phyloP scores from a whole-genome alignment of 163 green algal species.

The Picocystis sp. region DNA sequence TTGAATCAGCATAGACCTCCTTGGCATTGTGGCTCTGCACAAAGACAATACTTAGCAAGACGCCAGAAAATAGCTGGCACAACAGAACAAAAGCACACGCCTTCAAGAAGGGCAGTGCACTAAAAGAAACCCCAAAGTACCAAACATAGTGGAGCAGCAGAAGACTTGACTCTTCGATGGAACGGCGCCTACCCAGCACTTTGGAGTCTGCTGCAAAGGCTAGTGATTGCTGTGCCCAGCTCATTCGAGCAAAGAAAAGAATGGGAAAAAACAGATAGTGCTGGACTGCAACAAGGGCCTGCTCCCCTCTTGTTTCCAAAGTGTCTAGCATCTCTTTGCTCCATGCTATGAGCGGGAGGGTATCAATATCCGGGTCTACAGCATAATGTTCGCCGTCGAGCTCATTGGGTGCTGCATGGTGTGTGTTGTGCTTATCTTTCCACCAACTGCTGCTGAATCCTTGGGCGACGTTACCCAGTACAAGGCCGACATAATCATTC shows the following conservation, averaged over 20 bases:
- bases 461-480: slow-evolving; percentile 34
- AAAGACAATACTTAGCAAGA: slow-evolving; percentile 46
- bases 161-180: slow-evolving; percentile 14
- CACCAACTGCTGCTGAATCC: slow-evolving; percentile 52
- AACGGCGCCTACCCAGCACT: slow-evolving; percentile 11
- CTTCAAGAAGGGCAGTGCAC: slow-evolving; percentile 8
- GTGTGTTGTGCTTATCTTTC: slow-evolving; percentile 61
- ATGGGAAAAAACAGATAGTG: slow-evolving; percentile 44
- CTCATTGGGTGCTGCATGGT: slow-evolving; percentile 51
- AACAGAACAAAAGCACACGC: slow-evolving; percentile 15
- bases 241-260: slow-evolving; percentile 36
- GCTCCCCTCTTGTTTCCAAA: slow-evolving; percentile 8
- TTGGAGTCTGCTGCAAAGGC: slow-evolving; percentile 7
- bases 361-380: slow-evolving; percentile 60
- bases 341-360: slow-evolving; percentile 49
- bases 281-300: slow-evolving; percentile 29
- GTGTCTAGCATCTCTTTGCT: slow-evolving; percentile 31
- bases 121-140: slow-evolving; percentile 18
- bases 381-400: slow-evolving; percentile 25
- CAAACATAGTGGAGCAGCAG: slow-evolving; percentile 31
- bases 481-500: slow-evolving; percentile 32
- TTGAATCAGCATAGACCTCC: slow-evolving; percentile 43
- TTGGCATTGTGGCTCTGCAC: slow-evolving; percentile 64
- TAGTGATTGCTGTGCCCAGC: slow-evolving; percentile 31
- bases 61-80: slow-evolving; percentile 27